Base-by-base conservation (phyloP, 2,329 filamentous ascomycete species). In the Bipolaris oryzae region DNA sequence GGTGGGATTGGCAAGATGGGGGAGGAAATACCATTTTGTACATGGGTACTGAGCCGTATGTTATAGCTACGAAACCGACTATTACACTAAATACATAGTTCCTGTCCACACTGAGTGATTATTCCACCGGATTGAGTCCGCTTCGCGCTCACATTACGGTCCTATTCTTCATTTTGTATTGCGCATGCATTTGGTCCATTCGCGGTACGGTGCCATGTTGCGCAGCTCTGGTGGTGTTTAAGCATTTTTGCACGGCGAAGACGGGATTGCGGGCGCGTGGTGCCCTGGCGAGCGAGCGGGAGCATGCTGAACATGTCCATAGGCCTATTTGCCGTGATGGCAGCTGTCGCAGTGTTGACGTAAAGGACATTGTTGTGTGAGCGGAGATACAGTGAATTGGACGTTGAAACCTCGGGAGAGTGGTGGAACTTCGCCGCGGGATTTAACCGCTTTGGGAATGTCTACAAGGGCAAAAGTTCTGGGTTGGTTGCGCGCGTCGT, bases 41-140 rank as follows among this genome's bases (percentile, higher is more conserved):
- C 74, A 95, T 80, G 1, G 91, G 91, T 46, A 95, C 91, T 10
- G 89, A 92, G 65, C 90, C 90, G 72, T 95, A 95, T 1, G 90
- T 89, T 34, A 95, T 79, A 3, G 90, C 90, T 18, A 92, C 88
- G 5, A 90, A 93, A 53, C 89, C 90, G 50, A 95, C 78, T 55
- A 94, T 92, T 60, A 91, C 81, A 73, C 89, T 92, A 61, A 93
- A 76, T 13, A 87, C 85, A 74, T 94, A 95, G 79, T 87, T 89
- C 76, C 87, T 31, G 3, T 21, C 11, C 20, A 23, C 42, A 28
- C 51, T 61, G 38, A 61, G 58, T 47, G 25, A 34, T 18, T 48
- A 50, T 18, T 31, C 20, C 33, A 16, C 9, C 7, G 6, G 3
- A 3, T 44, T 28, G 6, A 23, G 2, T 4, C 28, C 10, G 6